Conservation (phyloP, 2,329 filamentous ascomycete genomes). For the Ceratocystis cacaofunesta region DNA sequence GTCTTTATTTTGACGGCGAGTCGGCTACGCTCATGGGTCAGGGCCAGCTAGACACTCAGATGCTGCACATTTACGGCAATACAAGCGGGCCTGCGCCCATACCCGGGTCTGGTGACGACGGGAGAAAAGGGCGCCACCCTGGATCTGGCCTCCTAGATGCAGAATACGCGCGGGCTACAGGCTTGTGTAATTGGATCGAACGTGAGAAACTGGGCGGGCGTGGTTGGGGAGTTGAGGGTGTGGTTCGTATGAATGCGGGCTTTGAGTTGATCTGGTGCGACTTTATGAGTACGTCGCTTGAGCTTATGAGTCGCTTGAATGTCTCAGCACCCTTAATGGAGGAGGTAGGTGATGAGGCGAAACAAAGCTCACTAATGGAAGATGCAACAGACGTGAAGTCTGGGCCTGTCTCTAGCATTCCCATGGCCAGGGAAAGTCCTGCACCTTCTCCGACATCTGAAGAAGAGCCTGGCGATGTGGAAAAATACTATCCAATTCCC, state of each 20-base stretch:
- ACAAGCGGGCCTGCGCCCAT: slow-evolving; percentile 24
- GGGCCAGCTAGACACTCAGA: slow-evolving; percentile 34
- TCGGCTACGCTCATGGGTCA: slow-evolving; percentile 33
- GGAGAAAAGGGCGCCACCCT: background rate
- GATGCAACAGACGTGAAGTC: background rate
- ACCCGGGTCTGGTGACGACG: background rate
- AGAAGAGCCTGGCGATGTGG: slow-evolving; percentile 10
- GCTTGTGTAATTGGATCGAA: slow-evolving; percentile 33
- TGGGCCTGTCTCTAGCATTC: background rate
- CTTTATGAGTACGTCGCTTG: slow-evolving; percentile 30
- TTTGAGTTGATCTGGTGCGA: slow-evolving; percentile 40
- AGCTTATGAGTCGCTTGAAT: slow-evolving; percentile 31
- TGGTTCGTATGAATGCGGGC: slow-evolving; percentile 37
- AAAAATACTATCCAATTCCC: slow-evolving; percentile 25
- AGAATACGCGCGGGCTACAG: slow-evolving; percentile 34
- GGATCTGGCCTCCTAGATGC: slow-evolving; percentile 25
- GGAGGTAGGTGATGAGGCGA: slow-evolving; percentile 8
- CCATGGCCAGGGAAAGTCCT: background rate
- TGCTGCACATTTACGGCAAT: slow-evolving; percentile 35
- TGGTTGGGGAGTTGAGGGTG: slow-evolving; percentile 35
- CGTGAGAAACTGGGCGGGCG: slow-evolving; percentile 28
- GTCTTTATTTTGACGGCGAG: slow-evolving; percentile 37
- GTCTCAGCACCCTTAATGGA: slow-evolving; percentile 28
- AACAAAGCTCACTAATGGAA: background rate
- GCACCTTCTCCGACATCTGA: background rate